Conservation (phyloP, 257 asterid genomes). For the Penstemon barbatus region DNA sequence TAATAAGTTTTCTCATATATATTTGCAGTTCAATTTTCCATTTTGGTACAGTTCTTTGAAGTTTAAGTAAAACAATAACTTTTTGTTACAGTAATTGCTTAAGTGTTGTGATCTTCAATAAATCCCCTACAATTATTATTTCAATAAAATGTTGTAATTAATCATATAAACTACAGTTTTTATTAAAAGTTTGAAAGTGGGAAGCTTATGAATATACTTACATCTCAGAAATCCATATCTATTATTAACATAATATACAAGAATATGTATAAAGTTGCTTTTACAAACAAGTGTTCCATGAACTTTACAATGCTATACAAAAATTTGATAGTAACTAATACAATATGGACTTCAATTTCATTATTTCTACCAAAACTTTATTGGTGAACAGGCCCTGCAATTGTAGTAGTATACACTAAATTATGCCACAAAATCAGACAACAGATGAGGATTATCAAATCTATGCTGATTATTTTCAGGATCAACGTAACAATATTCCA, state of each 20-base stretch:
- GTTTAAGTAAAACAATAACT: no score
- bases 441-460: conserved; percentile 44
- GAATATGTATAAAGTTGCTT: conserved; percentile 17
- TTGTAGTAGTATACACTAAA: background rate
- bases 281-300: conserved; percentile 29
- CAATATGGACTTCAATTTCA: background rate
- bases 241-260: conserved; percentile 16
- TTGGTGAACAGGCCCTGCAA: conserved; percentile 20
- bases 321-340: conserved; percentile 14
- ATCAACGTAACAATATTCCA: conserved; percentile 50
- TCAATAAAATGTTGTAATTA: no score
- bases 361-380: conserved; percentile 32
- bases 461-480: conserved; percentile 57
- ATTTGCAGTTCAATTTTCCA: no score
- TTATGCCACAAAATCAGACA: conserved; percentile 65
- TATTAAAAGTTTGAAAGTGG: no score
- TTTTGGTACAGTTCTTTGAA: no score
- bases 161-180: no score
- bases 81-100: no score
- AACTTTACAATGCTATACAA: conserved; percentile 32
- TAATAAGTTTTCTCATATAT: no score
- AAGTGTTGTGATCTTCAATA: no score
- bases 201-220: no score
- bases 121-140: no score
- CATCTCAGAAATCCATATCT: background rate